Base-by-base conservation (phyloP, 768 basidiomycete species). In the Pleurotus salmoneostramineus region DNA sequence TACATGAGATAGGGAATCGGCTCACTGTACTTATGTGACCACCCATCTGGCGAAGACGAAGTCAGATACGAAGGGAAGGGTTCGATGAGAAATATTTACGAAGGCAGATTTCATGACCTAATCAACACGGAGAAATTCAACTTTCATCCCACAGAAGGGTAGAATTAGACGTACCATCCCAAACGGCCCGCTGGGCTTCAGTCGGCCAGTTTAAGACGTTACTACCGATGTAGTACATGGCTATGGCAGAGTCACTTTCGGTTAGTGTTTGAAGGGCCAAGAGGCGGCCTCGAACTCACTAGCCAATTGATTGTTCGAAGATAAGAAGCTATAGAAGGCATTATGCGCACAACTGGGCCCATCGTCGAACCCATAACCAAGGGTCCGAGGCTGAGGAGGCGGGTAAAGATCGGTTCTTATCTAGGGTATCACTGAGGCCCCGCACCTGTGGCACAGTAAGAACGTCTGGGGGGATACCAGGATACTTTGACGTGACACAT, bases 281-380 rank as follows among this genome's bases (percentile, higher is more conserved):
- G 17, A 11, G 17, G 36, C 5, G 7, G 31, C n/a, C 1, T 17
- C 12, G 21, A 45, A 78, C 83, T 65, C 57, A 81, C 81, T 83
- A 4, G 85, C 84, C 77, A 78, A 83, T 70, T 87, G 85, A 32
- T 83, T 74, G 61, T 85, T 71, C 6, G 71, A 65, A 2, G 63
- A 49, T 33, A 87, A 73, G 60, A 68, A 87, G 59, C 84, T 74
- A 46, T 87, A 87, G 59, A 86, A 87, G 2, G 71, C 74, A 56
- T 86, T 86, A 59, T 87, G 85, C 3, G 81, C 78, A 63, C 84
- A 87, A 62, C 83, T 84, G 1, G 85, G 85, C 1, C 85, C 85
- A 59, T 87, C 84, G 58, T 87, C 85, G 58, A 86, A 86, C 3
- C 77, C 82, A 47, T 81, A 85, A 1, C 83, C 85, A 14, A 84